Evolutionary conservation across 2,329 filamentous ascomycete genomes (phyloP), one percentile per base, ranked within the genome.

Genomic region (Amylocarpus encephaloides): DNA sequence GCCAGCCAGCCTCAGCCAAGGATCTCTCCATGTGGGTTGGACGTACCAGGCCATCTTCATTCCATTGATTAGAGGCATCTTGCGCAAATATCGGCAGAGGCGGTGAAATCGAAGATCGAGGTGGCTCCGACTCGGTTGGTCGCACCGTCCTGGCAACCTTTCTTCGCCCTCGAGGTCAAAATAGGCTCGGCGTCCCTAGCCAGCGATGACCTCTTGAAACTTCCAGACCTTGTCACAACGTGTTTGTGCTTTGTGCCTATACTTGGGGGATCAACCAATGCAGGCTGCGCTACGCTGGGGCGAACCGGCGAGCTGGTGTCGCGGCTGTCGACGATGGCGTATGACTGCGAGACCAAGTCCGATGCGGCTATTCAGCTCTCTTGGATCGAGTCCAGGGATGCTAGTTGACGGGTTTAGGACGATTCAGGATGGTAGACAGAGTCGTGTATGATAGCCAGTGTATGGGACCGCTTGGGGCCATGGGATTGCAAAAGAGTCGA

Each of bases 1-100:
- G 18, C 35, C 12, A 45, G 51, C 48, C 48, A 52, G 11, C 29
- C 18, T 43, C 48, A 26, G 49, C 52, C 52, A 47, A 44, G 45
- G 39, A 46, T 16, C 6, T 41, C 41, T 29, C 45, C 10, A 38
- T 48, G 15, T 35, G 33, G 43, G 54, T 50, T 43, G 30, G 26
- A 64, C 82, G 62, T 77, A 87, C 83, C 83, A 87, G 65, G 83
- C 83, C 76, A 87, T 85, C 70, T 85, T 85, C 67, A 81, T 74
- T 55, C 83, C 83, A 62, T 86, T 79, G 59, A 87, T 82, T 43
- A 83, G 73, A 64, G 81, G 80, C 83, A 86, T 86, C 49, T 65
- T 73, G 49, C n/a, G 33, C 32, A 42, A 42, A 11, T 39, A 39
- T 46, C 33, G 34, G 51, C 39, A 15, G 15, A 30, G 39, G 45